Conservation (phyloP, 306 rosid genomes). For the Luffa acutangula region DNA sequence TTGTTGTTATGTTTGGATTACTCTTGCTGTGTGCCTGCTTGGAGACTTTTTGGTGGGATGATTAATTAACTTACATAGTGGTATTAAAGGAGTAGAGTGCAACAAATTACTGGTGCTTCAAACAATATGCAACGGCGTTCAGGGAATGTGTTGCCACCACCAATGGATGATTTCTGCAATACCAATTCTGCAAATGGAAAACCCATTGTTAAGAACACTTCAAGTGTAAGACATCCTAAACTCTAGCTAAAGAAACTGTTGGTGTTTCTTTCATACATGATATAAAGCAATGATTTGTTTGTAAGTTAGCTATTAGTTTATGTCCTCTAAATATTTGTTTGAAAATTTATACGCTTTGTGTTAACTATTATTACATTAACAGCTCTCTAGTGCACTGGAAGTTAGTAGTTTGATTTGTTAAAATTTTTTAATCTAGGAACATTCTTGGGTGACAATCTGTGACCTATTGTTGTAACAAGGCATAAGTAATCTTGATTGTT, state of each 20-base stretch:
- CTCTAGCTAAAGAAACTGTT: neutral
- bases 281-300: neutral
- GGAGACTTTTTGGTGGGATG: constrained; percentile 13
- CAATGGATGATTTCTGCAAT: constrained; percentile 49
- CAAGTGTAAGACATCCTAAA: constrained; percentile 43
- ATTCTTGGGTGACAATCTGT: neutral
- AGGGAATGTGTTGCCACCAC: constrained; percentile 74
- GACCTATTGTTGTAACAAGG: neutral
- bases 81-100: constrained; percentile 69
- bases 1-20: neutral
- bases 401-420: neutral
- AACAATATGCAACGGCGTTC: constrained; percentile 57
- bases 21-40: neutral
- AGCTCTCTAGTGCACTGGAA: neutral
- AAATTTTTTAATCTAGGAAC: neutral
- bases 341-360: neutral
- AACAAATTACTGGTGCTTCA: constrained; percentile 70
- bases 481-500: neutral
- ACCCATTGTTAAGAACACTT: constrained; percentile 36
- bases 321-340: neutral
- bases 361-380: neutral
- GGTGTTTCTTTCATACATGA: neutral
- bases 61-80: constrained; percentile 24
- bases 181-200: constrained; percentile 42
- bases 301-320: neutral